Base-by-base conservation (phyloP, 768 basidiomycete genomes). In the Russula sp. region DNA sequence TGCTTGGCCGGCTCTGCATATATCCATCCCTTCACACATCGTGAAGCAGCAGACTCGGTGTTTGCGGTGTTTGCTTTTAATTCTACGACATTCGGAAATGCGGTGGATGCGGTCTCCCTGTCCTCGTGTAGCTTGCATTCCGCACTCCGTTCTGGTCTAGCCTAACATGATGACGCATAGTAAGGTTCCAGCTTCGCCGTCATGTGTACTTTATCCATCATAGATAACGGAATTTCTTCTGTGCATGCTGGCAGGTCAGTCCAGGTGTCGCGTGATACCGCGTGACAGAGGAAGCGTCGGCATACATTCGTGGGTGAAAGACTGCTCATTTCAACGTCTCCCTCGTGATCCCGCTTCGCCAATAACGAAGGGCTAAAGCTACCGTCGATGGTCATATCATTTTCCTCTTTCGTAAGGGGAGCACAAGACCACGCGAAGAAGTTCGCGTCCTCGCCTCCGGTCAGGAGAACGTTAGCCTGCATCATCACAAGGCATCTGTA, bases 361-460 rank as follows among this genome's bases (percentile, higher is more conserved):
- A 47, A 50, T n/a, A 42, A 14, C 20, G 36, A 42, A 16, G 51
- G 35, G 46, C 36, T 41, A 10, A 14, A 16, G 36, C 18, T 39
- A 20, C 29, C 22, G 14, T 59, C 64, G 29, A 57, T 22, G 11
- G 50, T 54, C 58, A 65, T 61, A 9, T n/a, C 53, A 9, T 25
- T 39, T 42, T 36, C 64, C 42, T 48, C 58, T 29, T 49, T 36
- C 10, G 63, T 36, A n/a, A 63, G 56, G 18, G 65, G 49, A 2
- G 68, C 67, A 16, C 67, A 66, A 6, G 67, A 52, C 74, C 74
- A 75, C 11, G 67, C 68, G 35, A 74, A 69, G 7, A 74, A 52
- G 41, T 67, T 70, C 7, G 70, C 69, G 45, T 75, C 74, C 59
- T 75, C 74, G 5, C 74, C 74, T 20, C 74, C 74, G 3, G 73